Evolutionary conservation across 768 basidiomycete genomes (phyloP).

Genomic region (Lyophyllum shimeji): DNA sequence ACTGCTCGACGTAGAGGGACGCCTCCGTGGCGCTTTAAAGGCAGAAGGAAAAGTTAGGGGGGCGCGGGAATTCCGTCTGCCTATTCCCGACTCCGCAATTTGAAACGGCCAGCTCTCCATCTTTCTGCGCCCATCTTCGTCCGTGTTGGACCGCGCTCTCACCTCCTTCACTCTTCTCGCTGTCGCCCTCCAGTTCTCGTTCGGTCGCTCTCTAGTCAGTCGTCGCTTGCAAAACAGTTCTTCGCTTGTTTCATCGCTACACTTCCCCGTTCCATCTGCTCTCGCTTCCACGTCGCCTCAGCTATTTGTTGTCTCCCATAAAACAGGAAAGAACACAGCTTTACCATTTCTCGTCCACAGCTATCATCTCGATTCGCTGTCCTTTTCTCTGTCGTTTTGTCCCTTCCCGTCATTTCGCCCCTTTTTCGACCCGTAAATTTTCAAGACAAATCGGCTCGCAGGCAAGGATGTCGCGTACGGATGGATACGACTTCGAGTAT

Average conservation of each 20-base stretch:
- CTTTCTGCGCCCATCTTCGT: slow-evolving; percentile 14
- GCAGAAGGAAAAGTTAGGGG: slow-evolving; percentile 19
- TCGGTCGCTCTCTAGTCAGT: slow-evolving; percentile 38
- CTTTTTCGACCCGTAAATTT: slow-evolving; percentile 11
- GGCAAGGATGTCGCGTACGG: slow-evolving; percentile 41
- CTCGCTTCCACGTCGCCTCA: slow-evolving; percentile 18
- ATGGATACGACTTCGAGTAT: slow-evolving; percentile 40
- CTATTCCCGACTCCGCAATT: slow-evolving; percentile 37
- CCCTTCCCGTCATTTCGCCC: slow-evolving; percentile 18
- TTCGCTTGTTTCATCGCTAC: slow-evolving; percentile 30
- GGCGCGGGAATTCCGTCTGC: slow-evolving; percentile 34
- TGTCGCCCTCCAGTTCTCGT: slow-evolving; percentile 34
- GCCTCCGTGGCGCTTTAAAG: slow-evolving; percentile 14
- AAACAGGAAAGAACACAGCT: slow-evolving; percentile 17
- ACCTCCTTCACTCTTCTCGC: slow-evolving; percentile 22
- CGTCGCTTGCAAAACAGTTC: slow-evolving; percentile 36
- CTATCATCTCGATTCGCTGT: slow-evolving; percentile 6
- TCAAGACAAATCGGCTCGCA: neutral
- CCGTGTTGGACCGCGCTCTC: slow-evolving; percentile 11
- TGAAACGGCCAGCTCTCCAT: slow-evolving; percentile 26
- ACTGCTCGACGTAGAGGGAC: slow-evolving; percentile 4
- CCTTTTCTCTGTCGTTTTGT: slow-evolving; percentile 19
- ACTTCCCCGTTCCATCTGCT: slow-evolving; percentile 17
- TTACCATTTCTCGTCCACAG: slow-evolving; percentile 8
- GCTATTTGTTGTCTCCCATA: slow-evolving; percentile 16